Evolutionary conservation across 371 early-diverging fungal genomes (phyloP), one percentile per base, ranked within the genome.

Genomic region (Phascolomyces articulosus): DNA sequence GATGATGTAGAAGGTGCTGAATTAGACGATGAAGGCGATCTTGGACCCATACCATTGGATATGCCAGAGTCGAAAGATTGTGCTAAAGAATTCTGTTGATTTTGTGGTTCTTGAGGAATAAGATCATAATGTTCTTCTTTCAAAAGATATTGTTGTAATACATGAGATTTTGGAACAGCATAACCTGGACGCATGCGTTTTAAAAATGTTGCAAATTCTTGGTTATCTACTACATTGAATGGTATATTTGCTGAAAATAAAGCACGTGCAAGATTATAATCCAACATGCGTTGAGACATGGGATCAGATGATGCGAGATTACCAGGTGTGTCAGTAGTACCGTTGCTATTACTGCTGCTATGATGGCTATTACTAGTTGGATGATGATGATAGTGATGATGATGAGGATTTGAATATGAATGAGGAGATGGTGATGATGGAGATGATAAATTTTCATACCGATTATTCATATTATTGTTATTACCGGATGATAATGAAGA

Each of bases 91-190:
- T 34, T 34, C 11, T 34, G 34, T 34, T 34, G 59, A n/a, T 58
- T 18, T 38, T 23, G 40, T 21, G n/a, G 40, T 6, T 48, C 60
- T 20, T 20, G n/a, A 18, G 56, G 60, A 8, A 79, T 69, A 16
- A 79, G 49, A 57, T 79, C 79, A 74, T 74, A 79, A 53, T 79
- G 79, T 28, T 79, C 71, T 41, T 73, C 68, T 28, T 79, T 79
- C n/a, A 79, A 40, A 28, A 79, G 55, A 51, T 68, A 68, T 41
- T 76, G 76, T 29, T 72, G 68, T 13, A 79, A 47, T 6, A 65
- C 67, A 3, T 67, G 65, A n/a, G 61, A 31, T 23, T 62, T 61
- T 1, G 79, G 79, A 13, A 71, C 63, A 6, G 47, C 55, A 29
- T 79, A 79, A 18, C 66, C 69, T 6, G 79, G 79, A 23, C 73